Evolutionary conservation across 306 rosid genomes (phyloP), one percentile per base, ranked within the genome.

Genomic region (Vigna radiata): DNA sequence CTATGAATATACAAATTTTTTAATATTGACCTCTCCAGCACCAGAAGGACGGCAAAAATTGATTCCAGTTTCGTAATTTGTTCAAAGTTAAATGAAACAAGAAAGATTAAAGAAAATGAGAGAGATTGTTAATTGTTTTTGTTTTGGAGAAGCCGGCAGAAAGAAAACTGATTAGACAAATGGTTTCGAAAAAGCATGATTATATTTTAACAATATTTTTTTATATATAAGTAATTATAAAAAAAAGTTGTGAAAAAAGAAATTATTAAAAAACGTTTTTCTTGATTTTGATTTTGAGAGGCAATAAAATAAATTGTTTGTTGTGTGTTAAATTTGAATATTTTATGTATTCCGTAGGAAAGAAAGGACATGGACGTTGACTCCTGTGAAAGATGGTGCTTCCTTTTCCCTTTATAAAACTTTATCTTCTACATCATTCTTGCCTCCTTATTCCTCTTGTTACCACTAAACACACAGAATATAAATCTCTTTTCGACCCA

Each of bases 281-380:
- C n/a, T n/a, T 33, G 37, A 7, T 33, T 33, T 33, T 36, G 8
- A 6, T 39, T 39, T 71, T 25, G 41, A 63, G 52, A 64, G 8
- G 33, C 66, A 36, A 60, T 2, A 31, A 72, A 13, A 29, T 2
- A 36, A 70, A n/a, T n/a, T n/a, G n/a, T n/a, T n/a, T n/a, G n/a
- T n/a, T n/a, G n/a, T n/a, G n/a, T 47, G 52, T 19, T 21, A 21
- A 21, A 21, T 29, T 29, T 29, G 33, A 3, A 4, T 39, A 10
- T 37, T 37, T 4, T 62, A 37, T 39, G 4, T 33, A 33, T 33
- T 33, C 37, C 37, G 37, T 33, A 33, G 13, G 72, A 61, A 52
- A 10, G 21, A 70, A 56, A 56, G 58, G 67, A 61, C 76, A 44
- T 27, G 33, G 10, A 36, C 41, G 25, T 52, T 72, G 83, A 72